These are phyloP conservation scores for Centaurea solstitialis DNA, from an alignment of 129 eudicot genomes.

Conservation along the genomic window DNA sequence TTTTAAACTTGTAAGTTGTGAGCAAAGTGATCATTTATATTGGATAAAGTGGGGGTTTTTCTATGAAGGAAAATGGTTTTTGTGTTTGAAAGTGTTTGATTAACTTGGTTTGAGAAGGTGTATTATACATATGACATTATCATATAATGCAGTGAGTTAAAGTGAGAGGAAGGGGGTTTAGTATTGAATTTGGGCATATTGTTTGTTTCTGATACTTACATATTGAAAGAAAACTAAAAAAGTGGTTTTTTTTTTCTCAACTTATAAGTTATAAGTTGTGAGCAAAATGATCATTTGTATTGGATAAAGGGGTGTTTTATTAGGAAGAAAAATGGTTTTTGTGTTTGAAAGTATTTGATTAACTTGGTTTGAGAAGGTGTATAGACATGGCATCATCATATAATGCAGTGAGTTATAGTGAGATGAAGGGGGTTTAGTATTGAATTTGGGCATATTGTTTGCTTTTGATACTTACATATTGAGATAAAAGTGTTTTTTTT, in stretches of 20 bases:
- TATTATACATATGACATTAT: neutral
- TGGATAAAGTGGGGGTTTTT: neutral
- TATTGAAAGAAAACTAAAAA: neutral
- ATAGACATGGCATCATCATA: neutral
- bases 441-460: slow-evolving; percentile 1
- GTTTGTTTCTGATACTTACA: neutral
- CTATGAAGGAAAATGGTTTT: neutral
- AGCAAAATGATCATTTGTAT: neutral
- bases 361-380: slow-evolving; percentile 9
- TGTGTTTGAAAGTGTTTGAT: neutral
- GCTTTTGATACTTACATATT: neutral
- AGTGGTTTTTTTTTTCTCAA: neutral
- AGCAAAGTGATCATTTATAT: neutral
- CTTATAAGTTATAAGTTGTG: neutral
- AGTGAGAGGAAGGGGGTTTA: too few species aligned
- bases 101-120: slow-evolving; percentile 7
- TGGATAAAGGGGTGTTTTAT: neutral
- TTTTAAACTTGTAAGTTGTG: neutral
- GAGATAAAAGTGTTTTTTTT: neutral
- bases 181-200: slow-evolving; percentile 4
- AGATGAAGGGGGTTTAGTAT: neutral
- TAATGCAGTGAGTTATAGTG: neutral
- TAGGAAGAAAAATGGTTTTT: neutral
- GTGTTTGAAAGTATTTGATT: neutral
- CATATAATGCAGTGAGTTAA: neutral